Base-by-base conservation (phyloP, 2,329 filamentous ascomycete genomes). In the Paraconiothyrium brasiliense region DNA sequence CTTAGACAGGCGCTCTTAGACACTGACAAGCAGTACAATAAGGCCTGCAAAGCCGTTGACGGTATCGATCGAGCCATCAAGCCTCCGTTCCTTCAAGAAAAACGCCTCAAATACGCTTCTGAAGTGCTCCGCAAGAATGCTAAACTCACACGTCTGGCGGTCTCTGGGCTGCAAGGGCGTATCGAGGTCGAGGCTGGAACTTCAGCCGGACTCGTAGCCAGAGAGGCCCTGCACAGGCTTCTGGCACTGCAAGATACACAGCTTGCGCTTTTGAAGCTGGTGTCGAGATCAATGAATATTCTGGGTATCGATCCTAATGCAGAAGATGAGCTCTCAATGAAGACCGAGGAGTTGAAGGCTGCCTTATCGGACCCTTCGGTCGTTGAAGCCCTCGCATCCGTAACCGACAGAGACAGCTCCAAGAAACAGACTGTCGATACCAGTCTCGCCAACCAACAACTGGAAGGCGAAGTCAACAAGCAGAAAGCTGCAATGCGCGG, bases 201-300 rank as follows among this genome's bases (percentile, higher is more conserved):
- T 7, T 61, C 57, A 11, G 56, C 47, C 20, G 57, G 67, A 11
- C 59, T 63, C 10, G 46, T 68, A 11, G 71, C 67, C 48, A 67
- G 69, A 47, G 66, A 70, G 30, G 58, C 75, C 6, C 60, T 67
- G 13, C 67, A 75, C 35, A 71, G 64, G 30, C 55, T 77, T 6
- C 61, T 74, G 4, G 68, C 71, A 5, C 51, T 77, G 11, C 62
- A 71, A 48, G 74, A 77, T 37, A 76, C 73, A 20, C 72, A 76
- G 49, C 63, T 72, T 56, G 72, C 72, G 35, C 55, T 77, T 13
- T 41, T 62, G 14, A 66, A 66, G 46, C 47, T 76, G 32, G 57
- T 77, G 10, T 70, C 71, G 30, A 65, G 67, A 34, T 64, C 68
- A 20, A 67, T 76, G 59, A 64, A 69, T 24, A 51, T 61, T 1